Evolutionary conservation across 2,329 filamentous ascomycete genomes (phyloP).

Genomic region (Fusarium oxysporum): DNA sequence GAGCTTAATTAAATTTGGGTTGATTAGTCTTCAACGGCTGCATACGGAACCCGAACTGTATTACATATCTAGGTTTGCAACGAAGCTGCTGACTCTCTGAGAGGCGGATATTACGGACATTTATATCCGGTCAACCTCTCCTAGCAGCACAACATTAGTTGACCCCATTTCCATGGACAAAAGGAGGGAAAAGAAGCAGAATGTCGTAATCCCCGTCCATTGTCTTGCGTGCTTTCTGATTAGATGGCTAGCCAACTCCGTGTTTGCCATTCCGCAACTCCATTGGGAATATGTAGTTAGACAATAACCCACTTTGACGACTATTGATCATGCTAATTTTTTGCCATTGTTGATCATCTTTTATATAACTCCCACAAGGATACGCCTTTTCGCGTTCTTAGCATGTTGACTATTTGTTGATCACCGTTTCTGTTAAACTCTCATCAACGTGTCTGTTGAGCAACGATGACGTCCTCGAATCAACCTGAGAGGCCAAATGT

Average conservation of each 20-base stretch:
- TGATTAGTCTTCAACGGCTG: background rate
- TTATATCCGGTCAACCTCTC: conserved; percentile 26
- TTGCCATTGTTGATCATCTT: background rate
- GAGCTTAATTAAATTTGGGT: background rate
- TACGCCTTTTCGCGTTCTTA: background rate
- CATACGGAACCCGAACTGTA: background rate
- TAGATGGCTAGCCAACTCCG: conserved; percentile 4
- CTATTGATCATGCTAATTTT: background rate
- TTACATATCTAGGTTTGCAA: background rate
- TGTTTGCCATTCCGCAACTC: conserved; percentile 16
- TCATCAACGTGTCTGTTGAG: background rate
- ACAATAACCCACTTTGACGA: conserved; percentile 18
- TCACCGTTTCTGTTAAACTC: background rate
- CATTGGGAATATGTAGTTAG: conserved; percentile 11
- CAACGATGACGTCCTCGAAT: conserved; percentile 27
- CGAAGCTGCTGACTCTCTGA: background rate
- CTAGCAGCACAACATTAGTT: conserved; percentile 10
- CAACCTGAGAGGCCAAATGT: background rate
- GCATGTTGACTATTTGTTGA: background rate
- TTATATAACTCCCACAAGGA: background rate
- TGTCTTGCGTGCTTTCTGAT: conserved; percentile 31
- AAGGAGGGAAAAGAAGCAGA: background rate
- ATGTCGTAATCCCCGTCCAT: background rate
- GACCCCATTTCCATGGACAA: conserved; percentile 9
- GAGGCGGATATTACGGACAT: conserved; percentile 10